These are phyloP conservation scores for Aspergillus transmontanensis DNA, from an alignment of 2,329 filamentous ascomycete genomes.

Conservation along the genomic window DNA sequence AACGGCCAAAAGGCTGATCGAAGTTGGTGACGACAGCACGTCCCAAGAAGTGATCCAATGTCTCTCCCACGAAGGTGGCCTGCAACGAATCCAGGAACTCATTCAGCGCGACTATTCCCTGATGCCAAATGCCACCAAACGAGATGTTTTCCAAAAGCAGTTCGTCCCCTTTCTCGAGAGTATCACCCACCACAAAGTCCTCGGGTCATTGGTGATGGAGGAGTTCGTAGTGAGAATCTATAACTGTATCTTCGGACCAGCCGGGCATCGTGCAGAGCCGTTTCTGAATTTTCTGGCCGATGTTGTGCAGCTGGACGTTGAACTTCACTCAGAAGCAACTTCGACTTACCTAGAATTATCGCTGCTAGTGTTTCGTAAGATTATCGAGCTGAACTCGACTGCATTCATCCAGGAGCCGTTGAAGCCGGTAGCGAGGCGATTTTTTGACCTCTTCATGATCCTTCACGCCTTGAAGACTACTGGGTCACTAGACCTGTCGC, in stretches of 20 bases:
- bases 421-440: conserved; percentile 18
- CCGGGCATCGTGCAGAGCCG: conserved; percentile 38
- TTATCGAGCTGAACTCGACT: conserved; percentile 43
- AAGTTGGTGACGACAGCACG: conserved; percentile 19
- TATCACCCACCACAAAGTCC: conserved; percentile 44
- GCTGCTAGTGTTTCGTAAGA: conserved; percentile 28
- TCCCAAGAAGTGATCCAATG: conserved; percentile 32
- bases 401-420: conserved; percentile 34
- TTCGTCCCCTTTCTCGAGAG: conserved; percentile 46
- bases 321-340: background rate
- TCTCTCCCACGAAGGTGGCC: conserved; percentile 33
- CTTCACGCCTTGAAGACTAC: conserved; percentile 5
- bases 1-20: conserved; percentile 27
- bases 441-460: conserved; percentile 21
- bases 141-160: conserved; percentile 23
- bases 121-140: conserved; percentile 7
- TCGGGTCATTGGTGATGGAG: conserved; percentile 47
- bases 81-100: conserved; percentile 31
- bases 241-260: conserved; percentile 47
- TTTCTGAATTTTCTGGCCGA: conserved; percentile 37
- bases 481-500: conserved; percentile 16
- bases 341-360: conserved; percentile 22
- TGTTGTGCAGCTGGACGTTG: conserved; percentile 16
- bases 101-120: conserved; percentile 8
- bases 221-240: conserved; percentile 46